phyloP scores from a whole-genome alignment of 1,284 basidiomycete genomes.

The Ceratobasidium sp. region DNA sequence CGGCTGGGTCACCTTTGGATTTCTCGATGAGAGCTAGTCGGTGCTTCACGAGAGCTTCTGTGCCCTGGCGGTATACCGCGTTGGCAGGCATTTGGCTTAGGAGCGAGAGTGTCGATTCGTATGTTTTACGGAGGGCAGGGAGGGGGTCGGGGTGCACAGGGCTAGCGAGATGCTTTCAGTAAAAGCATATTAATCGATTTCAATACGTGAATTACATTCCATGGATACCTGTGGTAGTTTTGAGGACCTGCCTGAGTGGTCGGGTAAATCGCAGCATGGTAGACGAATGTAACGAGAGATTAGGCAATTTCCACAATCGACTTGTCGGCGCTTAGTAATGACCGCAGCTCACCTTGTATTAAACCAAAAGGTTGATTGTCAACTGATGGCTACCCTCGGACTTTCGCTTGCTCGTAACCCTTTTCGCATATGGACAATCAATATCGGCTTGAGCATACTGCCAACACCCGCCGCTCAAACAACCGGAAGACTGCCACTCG shows the following conservation, averaged over 20 bases:
- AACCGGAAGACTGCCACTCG: background rate
- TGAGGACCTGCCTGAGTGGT: slow-evolving; percentile 69
- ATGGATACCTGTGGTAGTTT: slow-evolving; percentile 79
- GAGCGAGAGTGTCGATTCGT: slow-evolving; percentile 77
- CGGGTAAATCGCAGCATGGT: slow-evolving; percentile 80
- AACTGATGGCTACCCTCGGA: slow-evolving; percentile 56
- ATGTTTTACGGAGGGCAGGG: slow-evolving; percentile 75
- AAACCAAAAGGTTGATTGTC: background rate
- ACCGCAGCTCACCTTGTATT: background rate
- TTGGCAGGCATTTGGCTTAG: slow-evolving; percentile 76
- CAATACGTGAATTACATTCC: slow-evolving; percentile 55
- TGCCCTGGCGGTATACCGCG: slow-evolving; percentile 85
- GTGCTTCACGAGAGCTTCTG: slow-evolving; percentile 84
- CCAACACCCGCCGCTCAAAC: slow-evolving; percentile 4
- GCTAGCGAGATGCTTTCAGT: slow-evolving; percentile 30
- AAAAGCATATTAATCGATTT: background rate
- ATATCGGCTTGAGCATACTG: slow-evolving; percentile 2
- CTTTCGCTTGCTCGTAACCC: slow-evolving; percentile 52
- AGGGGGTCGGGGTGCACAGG: slow-evolving; percentile 74
- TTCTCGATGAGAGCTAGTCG: slow-evolving; percentile 77
- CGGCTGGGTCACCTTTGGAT: slow-evolving; percentile 65
- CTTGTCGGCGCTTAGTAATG: background rate
- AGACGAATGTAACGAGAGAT: slow-evolving; percentile 33
- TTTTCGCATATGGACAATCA: slow-evolving; percentile 13
- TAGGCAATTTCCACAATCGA: slow-evolving; percentile 27